Percentiles rank a stretch among this genome's conserved stretches.
phyloP scores from a whole-genome alignment of 495 filamentous ascomycete genomes.

The Cenococcum geophilum region DNA sequence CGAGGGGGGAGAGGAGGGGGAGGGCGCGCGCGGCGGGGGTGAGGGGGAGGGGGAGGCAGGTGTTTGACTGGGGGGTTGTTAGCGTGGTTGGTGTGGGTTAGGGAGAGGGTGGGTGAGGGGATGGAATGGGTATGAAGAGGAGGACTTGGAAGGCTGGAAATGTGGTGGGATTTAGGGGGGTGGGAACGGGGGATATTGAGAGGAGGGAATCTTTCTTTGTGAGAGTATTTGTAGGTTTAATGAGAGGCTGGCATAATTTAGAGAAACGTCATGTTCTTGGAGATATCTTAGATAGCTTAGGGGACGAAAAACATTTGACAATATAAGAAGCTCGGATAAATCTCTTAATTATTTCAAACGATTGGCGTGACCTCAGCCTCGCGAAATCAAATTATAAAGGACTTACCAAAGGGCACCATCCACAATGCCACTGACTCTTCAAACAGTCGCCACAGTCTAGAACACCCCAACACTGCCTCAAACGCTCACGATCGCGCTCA shows the following conservation, averaged over 20 bases:
- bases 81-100: constrained; percentile 4
- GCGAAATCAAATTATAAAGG: constrained; percentile 40
- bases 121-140: not conserved
- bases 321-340: not conserved
- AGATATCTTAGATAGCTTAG: not conserved
- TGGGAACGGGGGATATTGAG: too few relatives aligned
- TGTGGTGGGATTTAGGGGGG: not conserved
- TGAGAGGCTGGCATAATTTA: not conserved
- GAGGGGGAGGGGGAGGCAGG: constrained; percentile 45
- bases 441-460: constrained; percentile 30
- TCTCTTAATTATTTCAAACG: too few relatives aligned
- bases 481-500: constrained; percentile 21
- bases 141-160: not conserved
- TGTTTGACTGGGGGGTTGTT: constrained; percentile 40
- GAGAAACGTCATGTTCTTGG: not conserved
- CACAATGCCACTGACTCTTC: constrained; percentile 37
- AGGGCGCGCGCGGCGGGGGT: constrained; percentile 33
- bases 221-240: not conserved
- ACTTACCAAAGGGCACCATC: constrained; percentile 53
- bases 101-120: not conserved
- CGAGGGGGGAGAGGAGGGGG: constrained; percentile 45
- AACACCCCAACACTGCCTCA: constrained; percentile 28
- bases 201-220: not conserved
- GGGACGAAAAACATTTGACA: not conserved
- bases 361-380: not conserved